Base-by-base conservation (phyloP, 2,329 filamentous ascomycete genomes). In the Shiraia bambusicola region DNA sequence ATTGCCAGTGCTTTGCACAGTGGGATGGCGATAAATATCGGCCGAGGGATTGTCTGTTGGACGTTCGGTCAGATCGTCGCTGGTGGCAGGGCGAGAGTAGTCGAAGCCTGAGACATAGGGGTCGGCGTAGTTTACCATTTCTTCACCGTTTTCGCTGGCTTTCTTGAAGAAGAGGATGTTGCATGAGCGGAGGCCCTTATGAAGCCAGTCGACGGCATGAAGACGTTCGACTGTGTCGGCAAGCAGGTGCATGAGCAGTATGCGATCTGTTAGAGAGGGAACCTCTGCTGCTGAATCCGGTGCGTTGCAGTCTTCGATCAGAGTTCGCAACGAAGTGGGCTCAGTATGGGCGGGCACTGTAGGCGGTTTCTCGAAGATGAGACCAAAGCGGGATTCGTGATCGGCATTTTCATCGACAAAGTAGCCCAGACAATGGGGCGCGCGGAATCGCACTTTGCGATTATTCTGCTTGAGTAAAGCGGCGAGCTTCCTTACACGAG, bases 201-300 rank as follows among this genome's bases (percentile, higher is more conserved):
- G 78, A 5, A 81, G 68, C 78, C 77, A 81, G 45, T 78, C 73
- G 1, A 79, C 76, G 2, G 75, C 71, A 52, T 81, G 78, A 0
- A 81, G 69, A 40, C 79, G 78, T 33, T 81, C 63, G 3, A 82
- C 58, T 13, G 74, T 80, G 52, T 77, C 75, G 42, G 75, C 69
- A 22, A 82, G 67, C 17, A 74, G 72, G 33, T 73, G 70, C 31
- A 79, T 78, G 13, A 83, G 70, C 19, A 56, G 63, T 39, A 81
- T 69, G 24, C 80, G 72, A 16, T 75, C 70, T 0, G 77, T 79
- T 3, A 82, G 69, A 1, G 74, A 68, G 1, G 78, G 79, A 19
- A 69, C 22, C 4, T 34, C 16, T 9, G 8, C 4, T 14, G 8
- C 22, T 11, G 14, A 19, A 66, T 6, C 63, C 49, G 17, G 45